phyloP scores from a whole-genome alignment of 2,329 filamentous ascomycete genomes.

The Lasiodiplodia sp. region DNA sequence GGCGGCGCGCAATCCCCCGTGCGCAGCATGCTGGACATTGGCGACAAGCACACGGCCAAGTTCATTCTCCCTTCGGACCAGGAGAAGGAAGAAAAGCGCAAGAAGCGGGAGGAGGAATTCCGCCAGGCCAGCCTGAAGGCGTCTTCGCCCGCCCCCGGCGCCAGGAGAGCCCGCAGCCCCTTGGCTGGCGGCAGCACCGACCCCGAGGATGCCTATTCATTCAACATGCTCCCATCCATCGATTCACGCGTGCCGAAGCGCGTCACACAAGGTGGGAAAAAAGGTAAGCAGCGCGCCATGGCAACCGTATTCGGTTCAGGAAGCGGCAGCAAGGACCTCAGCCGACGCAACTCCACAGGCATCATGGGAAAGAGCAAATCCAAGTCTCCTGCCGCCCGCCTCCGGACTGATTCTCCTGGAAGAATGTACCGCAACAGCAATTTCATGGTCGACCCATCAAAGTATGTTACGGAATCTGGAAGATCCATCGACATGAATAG shows the following conservation, averaged over 20 bases:
- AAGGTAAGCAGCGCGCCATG: constrained; percentile 51
- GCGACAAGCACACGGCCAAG: constrained; percentile 31
- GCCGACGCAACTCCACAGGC: constrained; percentile 33
- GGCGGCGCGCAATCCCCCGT: constrained; percentile 64
- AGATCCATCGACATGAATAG: constrained; percentile 71
- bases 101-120: constrained; percentile 25
- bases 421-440: constrained; percentile 57
- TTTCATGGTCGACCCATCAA: constrained; percentile 49
- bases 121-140: constrained; percentile 47
- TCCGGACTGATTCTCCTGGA: constrained; percentile 47
- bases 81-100: constrained; percentile 27
- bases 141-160: constrained; percentile 42
- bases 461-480: constrained; percentile 66
- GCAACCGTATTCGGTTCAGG: constrained; percentile 45
- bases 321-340: constrained; percentile 30
- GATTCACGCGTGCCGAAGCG: constrained; percentile 52
- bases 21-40: constrained; percentile 65
- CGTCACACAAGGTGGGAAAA: constrained; percentile 52
- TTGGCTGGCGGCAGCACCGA: constrained; percentile 37
- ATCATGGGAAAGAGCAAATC: constrained; percentile 47
- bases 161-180: constrained; percentile 44
- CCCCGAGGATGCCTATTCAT: constrained; percentile 52
- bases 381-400: constrained; percentile 46
- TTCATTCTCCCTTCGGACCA: constrained; percentile 30
- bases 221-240: constrained; percentile 55